Conservation (phyloP, 31 red algal species). For the Pterothamnion heteromorphum region DNA sequence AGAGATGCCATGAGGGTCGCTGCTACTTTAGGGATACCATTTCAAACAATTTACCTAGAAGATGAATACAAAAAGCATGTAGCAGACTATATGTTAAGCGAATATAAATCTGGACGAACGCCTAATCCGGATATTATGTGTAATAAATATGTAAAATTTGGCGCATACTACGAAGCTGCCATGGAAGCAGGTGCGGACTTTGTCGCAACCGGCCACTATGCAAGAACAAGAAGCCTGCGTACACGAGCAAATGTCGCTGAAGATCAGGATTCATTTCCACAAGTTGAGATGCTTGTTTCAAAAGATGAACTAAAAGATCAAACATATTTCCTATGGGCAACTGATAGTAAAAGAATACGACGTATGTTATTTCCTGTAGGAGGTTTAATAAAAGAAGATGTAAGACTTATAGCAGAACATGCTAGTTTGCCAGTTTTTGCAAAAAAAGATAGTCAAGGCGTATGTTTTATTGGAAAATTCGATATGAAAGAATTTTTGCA, state of each 20-base stretch:
- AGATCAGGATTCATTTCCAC: neutral
- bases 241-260: neutral
- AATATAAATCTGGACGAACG: conserved; percentile 77
- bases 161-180: neutral
- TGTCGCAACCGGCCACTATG: conserved; percentile 2
- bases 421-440: neutral
- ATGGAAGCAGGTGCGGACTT: neutral
- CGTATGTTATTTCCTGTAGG: neutral
- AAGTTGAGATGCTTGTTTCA: neutral
- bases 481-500: neutral
- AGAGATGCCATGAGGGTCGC: no score
- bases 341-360: neutral
- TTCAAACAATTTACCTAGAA: conserved; percentile 68
- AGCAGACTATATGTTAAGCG: conserved; percentile 73
- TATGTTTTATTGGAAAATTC: conserved; percentile 8
- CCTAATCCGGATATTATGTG: conserved; percentile 97
- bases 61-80: conserved; percentile 83
- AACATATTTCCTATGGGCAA: neutral
- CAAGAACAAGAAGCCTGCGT: neutral
- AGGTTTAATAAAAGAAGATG: neutral
- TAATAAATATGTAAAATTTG: neutral
- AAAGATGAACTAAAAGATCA: neutral
- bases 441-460: neutral
- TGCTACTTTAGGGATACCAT: neutral
- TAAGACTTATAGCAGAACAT: neutral